Base-by-base conservation (phyloP, 805 yeast species). In the Schwanniomyces pseudopolymorphus region DNA sequence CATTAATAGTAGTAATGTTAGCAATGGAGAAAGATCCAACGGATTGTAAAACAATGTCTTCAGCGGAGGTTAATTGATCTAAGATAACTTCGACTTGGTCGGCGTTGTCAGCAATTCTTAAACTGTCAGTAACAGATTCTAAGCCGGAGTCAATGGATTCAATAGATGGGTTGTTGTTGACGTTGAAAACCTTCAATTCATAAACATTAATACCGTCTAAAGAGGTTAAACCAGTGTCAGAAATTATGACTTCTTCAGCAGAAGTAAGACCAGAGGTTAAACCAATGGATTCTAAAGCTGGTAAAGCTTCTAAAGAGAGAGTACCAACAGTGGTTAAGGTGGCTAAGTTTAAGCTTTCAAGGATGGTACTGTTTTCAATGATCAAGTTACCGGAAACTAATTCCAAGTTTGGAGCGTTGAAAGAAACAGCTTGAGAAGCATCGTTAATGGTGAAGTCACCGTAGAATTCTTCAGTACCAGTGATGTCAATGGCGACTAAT, bases 91-190 rank as follows among this genome's bases (percentile, higher is more conserved):
- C 83, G 50, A 87, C 89, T 50, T 79, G 74, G 52, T 84, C 84
- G 65, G 96, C 87, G 78, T 94, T 94, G 78, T 79, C 87, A 54
- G 96, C 83, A 65, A 94, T 83, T 60, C 85, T 82, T 60, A 94
- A 78, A 52, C 84, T 66, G 66, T 81, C 81, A 51, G 92, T 80
- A 53, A 90, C 94, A 49, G 86, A 71, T 69, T 83, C 70, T 66
- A 92, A 79, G 53, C 81, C 81, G 44, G 92, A 83, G 65, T 85
- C 79, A 58, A 87, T 80, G 49, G 88, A 69, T 57, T 77, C 81
- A 69, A 94, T 81, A 66, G 84, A 80, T 56, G 69, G 74, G 83
- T 94, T 94, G 86, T 94, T 94, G 90, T 90, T 91, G 62, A 94
- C 80, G 77, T 92, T 77, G 74, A 85, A 84, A 43, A 64, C 66